Percentiles rank a stretch among this genome's conserved stretches.
phyloP scores from a whole-genome alignment of 2,329 filamentous ascomycete species.

The Podosphaera xanthii region DNA sequence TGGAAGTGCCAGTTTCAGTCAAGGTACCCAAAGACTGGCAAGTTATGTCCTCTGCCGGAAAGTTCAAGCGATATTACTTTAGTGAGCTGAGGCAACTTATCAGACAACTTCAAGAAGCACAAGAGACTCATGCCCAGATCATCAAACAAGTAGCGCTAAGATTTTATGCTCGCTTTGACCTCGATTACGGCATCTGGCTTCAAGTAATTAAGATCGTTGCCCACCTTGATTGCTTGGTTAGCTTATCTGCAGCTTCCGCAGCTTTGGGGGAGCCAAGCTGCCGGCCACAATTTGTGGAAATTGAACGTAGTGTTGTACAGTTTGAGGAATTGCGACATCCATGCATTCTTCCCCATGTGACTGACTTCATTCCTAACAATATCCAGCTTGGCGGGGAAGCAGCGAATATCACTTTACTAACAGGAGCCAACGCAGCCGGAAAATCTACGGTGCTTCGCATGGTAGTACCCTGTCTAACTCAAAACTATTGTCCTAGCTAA shows the following conservation, averaged over 20 bases:
- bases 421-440: constrained; percentile 87
- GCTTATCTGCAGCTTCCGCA: constrained; percentile 69
- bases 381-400: constrained; percentile 61
- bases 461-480: constrained; percentile 27
- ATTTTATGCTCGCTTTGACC: constrained; percentile 74
- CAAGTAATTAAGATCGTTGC: constrained; percentile 74
- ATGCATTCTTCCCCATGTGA: constrained; percentile 73
- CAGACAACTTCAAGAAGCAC: constrained; percentile 72
- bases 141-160: constrained; percentile 64
- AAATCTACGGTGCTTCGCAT: constrained; percentile 93
- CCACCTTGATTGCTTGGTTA: constrained; percentile 86
- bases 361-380: constrained; percentile 93
- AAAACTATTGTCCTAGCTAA: constrained; percentile 4
- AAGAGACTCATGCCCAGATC: constrained; percentile 81
- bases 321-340: constrained; percentile 86
- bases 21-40: constrained; percentile 78
- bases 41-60: constrained; percentile 84
- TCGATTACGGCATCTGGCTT: constrained; percentile 68
- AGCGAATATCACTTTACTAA: constrained; percentile 74
- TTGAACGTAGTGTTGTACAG: constrained; percentile 68
- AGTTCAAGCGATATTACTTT: constrained; percentile 87
- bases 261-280: constrained; percentile 72
- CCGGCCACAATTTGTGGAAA: constrained; percentile 67
- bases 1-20: constrained; percentile 66
- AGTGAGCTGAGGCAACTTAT: constrained; percentile 62